Conservation (phyloP, 306 rosid species). For the Lathyrus oleraceus region DNA sequence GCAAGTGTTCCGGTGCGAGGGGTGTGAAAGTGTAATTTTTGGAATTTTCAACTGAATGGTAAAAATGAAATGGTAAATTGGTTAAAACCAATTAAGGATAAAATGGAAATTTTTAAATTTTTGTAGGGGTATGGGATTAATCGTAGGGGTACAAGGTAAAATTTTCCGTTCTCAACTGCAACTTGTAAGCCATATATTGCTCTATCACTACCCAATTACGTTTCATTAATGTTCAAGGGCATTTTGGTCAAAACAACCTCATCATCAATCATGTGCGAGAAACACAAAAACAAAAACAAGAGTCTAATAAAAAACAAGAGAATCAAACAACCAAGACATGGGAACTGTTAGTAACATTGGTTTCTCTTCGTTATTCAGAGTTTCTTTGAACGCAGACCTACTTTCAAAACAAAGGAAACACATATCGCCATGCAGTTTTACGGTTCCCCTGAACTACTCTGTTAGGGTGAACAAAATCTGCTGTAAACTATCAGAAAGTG, state of each 20-base stretch:
- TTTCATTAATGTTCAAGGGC: slow-evolving; percentile 30
- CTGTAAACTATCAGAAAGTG: slow-evolving; percentile 62
- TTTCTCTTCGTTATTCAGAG: slow-evolving; percentile 41
- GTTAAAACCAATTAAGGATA: too few species aligned
- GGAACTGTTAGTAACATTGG: slow-evolving; percentile 40
- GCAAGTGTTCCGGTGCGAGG: too few species aligned
- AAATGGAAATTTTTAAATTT: too few species aligned
- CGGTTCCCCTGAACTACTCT: slow-evolving; percentile 24
- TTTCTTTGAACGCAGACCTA: slow-evolving; percentile 35
- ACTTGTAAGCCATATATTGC: background rate
- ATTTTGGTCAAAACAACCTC: slow-evolving; percentile 36
- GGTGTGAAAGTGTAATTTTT: too few species aligned
- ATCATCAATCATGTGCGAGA: background rate
- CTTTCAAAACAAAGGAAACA: slow-evolving; percentile 36
- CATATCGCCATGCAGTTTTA: slow-evolving; percentile 29
- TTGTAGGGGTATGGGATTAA: too few species aligned
- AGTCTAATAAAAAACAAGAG: background rate
- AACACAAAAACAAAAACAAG: background rate
- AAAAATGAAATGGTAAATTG: too few species aligned
- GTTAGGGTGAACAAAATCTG: slow-evolving; percentile 39
- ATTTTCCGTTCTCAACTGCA: slow-evolving; percentile 1
- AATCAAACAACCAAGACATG: slow-evolving; percentile 33
- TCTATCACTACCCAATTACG: background rate
- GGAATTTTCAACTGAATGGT: too few species aligned
- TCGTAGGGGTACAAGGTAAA: too few species aligned